phyloP scores from a whole-genome alignment of 2,329 filamentous ascomycete genomes.

The Thelonectria rubi region DNA sequence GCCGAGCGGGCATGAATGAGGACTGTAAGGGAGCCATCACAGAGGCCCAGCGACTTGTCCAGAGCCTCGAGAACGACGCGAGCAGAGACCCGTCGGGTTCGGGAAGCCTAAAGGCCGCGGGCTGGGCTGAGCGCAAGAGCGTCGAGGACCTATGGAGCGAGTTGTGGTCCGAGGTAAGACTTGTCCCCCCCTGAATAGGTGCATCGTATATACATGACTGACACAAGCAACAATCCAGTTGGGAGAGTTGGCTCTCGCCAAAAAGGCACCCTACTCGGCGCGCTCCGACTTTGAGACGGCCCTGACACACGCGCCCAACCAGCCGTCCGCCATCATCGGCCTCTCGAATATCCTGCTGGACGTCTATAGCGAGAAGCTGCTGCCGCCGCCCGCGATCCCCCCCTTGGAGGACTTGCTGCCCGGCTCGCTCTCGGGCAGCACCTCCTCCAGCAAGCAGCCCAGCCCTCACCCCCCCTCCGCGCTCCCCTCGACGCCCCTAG shows the following conservation, averaged over 20 bases:
- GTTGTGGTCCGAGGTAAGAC: slow-evolving; percentile 79
- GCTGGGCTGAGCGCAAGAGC: slow-evolving; percentile 84
- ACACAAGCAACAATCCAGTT: slow-evolving; percentile 62
- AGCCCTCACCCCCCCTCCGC: slow-evolving; percentile 23
- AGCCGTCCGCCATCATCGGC: slow-evolving; percentile 81
- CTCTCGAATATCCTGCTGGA: slow-evolving; percentile 88
- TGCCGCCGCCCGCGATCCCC: slow-evolving; percentile 65
- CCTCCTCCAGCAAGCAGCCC: slow-evolving; percentile 10
- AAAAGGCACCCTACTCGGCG: slow-evolving; percentile 72
- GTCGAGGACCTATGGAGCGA: slow-evolving; percentile 88
- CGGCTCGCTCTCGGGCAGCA: slow-evolving; percentile 9
- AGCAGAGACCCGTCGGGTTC: slow-evolving; percentile 69
- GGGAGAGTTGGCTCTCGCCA: slow-evolving; percentile 72
- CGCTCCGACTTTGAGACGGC: slow-evolving; percentile 84
- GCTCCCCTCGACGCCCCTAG: slow-evolving; percentile 58
- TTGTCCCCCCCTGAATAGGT: background rate
- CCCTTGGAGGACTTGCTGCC: slow-evolving; percentile 45
- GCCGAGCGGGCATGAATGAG: slow-evolving; percentile 79
- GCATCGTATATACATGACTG: slow-evolving; percentile 3
- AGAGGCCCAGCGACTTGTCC: slow-evolving; percentile 82
- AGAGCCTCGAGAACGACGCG: slow-evolving; percentile 74
- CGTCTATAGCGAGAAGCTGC: slow-evolving; percentile 76
- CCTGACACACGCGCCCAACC: slow-evolving; percentile 80
- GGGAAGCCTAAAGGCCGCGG: slow-evolving; percentile 68
- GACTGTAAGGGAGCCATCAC: slow-evolving; percentile 82